These are phyloP conservation scores for Ramularia endophylla DNA, from an alignment of 2,329 filamentous ascomycete genomes.

Conservation along the genomic window DNA sequence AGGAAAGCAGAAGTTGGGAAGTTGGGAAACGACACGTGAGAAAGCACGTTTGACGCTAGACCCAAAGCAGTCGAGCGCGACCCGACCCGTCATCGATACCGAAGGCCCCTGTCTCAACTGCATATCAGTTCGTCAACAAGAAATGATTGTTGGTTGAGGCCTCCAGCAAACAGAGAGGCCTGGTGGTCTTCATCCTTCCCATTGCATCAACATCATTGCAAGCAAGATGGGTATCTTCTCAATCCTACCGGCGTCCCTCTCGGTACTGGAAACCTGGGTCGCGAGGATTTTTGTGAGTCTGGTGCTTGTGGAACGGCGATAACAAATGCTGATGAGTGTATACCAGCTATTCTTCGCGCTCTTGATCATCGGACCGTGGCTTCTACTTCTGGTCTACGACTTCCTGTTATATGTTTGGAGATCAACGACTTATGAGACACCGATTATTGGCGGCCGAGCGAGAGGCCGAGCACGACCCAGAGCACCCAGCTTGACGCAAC, in stretches of 20 bases:
- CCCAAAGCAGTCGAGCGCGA: too few relatives aligned
- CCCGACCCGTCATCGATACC: neutral
- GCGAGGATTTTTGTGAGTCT: conserved; percentile 55
- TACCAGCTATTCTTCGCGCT: conserved; percentile 54
- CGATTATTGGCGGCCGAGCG: conserved; percentile 55
- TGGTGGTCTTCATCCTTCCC: neutral
- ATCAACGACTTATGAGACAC: conserved; percentile 52
- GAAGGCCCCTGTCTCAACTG: conserved; percentile 6
- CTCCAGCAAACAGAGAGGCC: neutral
- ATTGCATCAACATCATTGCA: neutral
- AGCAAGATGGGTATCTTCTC: conserved; percentile 57
- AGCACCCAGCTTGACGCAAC: conserved; percentile 55
- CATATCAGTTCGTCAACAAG: conserved; percentile 4
- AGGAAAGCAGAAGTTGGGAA: too few relatives aligned
- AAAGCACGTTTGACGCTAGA: too few relatives aligned
- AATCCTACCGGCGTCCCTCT: conserved; percentile 55
- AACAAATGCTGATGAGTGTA: conserved; percentile 2
- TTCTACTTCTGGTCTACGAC: conserved; percentile 58
- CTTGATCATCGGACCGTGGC: conserved; percentile 58
- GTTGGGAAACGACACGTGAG: too few relatives aligned
- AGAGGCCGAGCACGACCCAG: conserved; percentile 54
- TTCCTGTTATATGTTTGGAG: conserved; percentile 57
- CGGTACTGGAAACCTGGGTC: conserved; percentile 56
- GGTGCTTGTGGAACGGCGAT: conserved; percentile 7
- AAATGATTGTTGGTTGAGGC: neutral